phyloP scores from a whole-genome alignment of 768 basidiomycete species.

The Serendipita vermifera region DNA sequence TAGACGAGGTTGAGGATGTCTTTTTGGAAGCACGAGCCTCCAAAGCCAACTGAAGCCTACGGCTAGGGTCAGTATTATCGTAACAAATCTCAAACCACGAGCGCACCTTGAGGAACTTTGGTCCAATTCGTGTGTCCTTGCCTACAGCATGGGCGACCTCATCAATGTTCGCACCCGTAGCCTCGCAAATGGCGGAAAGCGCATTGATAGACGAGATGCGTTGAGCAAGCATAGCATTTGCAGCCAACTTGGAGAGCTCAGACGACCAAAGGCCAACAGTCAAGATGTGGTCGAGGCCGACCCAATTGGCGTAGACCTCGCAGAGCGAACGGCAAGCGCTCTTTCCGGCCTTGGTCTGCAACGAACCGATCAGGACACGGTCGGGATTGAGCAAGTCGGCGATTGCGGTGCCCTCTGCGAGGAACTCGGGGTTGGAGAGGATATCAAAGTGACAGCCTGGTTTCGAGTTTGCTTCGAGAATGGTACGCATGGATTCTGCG shows the following conservation, averaged over 20 bases:
- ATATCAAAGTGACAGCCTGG: conserved; percentile 88
- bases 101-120: conserved; percentile 73
- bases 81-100: too few relatives aligned
- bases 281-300: conserved; percentile 73
- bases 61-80: too few relatives aligned
- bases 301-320: conserved; percentile 92
- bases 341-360: conserved; percentile 76
- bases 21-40: conserved; percentile 99
- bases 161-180: conserved; percentile 96
- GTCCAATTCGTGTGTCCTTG: conserved; percentile 81
- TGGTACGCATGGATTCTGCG: conserved; percentile 97
- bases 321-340: conserved; percentile 63
- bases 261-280: conserved; percentile 98
- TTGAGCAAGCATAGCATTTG: conserved; percentile 98
- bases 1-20: conserved; percentile 99
- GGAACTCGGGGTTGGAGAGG: conserved; percentile 98
- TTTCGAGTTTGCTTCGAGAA: conserved; percentile 95
- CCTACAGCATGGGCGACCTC: conserved; percentile 94
- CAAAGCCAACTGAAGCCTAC: conserved; percentile 83
- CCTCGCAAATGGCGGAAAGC: conserved; percentile 96
- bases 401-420: conserved; percentile 97
- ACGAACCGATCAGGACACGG: conserved; percentile 92
- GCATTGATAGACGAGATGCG: conserved; percentile 98
- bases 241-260: conserved; percentile 95
- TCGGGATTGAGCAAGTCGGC: conserved; percentile 77